Percentiles rank a stretch among this genome's conserved stretches.
Evolutionary conservation across 2,329 filamentous ascomycete species (phyloP).

Genomic region (Neurospora crassa): DNA sequence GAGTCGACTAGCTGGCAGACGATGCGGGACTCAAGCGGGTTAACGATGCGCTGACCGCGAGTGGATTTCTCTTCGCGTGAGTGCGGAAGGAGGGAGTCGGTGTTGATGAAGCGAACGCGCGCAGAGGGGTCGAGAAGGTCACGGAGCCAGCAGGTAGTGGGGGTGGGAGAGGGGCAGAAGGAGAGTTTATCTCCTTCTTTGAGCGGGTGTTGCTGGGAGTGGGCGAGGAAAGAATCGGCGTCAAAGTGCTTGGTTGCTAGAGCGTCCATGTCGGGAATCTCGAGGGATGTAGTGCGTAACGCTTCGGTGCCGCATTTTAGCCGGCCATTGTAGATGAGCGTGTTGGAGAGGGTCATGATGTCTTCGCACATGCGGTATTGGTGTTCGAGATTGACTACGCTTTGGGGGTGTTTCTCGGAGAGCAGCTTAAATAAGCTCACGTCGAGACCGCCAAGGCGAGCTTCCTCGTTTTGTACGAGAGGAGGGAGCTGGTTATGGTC

Average conservation of each 20-base stretch:
- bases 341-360: constrained; percentile 89
- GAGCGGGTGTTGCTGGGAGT: constrained; percentile 16
- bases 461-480: constrained; percentile 85
- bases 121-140: constrained; percentile 59
- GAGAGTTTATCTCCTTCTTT: constrained; percentile 18
- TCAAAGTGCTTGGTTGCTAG: constrained; percentile 52
- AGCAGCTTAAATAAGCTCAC: constrained; percentile 89
- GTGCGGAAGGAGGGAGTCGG: constrained; percentile 61
- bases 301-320: constrained; percentile 79
- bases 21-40: constrained; percentile 70
- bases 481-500: constrained; percentile 96
- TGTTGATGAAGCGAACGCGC: constrained; percentile 84
- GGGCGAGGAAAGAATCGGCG: constrained; percentile 34
- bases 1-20: constrained; percentile 72
- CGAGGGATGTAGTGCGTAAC: constrained; percentile 60
- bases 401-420: constrained; percentile 76
- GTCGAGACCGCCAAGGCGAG: constrained; percentile 76
- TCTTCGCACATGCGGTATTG: constrained; percentile 99
- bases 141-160: constrained; percentile 62
- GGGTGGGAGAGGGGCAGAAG: constrained; percentile 44
- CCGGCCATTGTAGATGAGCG: constrained; percentile 81
- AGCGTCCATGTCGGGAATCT: constrained; percentile 55
- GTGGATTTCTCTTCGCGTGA: constrained; percentile 54
- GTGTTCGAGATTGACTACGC: constrained; percentile 85
- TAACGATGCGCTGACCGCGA: constrained; percentile 79